phyloP scores from a whole-genome alignment of 1,284 basidiomycete species.

The Papiliotrema fonsecae region DNA sequence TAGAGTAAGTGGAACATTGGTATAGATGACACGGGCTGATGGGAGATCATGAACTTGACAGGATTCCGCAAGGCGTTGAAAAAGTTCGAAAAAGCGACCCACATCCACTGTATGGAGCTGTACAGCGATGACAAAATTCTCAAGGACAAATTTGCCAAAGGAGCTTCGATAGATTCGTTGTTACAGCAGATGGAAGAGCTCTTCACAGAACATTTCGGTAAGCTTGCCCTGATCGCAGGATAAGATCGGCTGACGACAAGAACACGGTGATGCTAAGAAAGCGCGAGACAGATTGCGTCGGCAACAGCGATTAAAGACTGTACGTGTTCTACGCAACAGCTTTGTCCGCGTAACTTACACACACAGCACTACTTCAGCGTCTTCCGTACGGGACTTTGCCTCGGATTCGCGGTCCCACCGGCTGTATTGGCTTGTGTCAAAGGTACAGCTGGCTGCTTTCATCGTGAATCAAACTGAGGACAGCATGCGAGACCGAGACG shows the following conservation, averaged over 20 bases:
- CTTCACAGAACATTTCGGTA: slow-evolving; percentile 71
- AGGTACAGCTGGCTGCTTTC: slow-evolving; percentile 51
- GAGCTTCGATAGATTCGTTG: slow-evolving; percentile 60
- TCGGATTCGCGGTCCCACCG: slow-evolving; percentile 77
- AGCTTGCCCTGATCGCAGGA: slow-evolving; percentile 23
- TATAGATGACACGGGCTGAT: slow-evolving; percentile 4
- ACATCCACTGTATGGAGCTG: slow-evolving; percentile 55
- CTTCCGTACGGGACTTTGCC: slow-evolving; percentile 66
- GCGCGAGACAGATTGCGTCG: slow-evolving; percentile 67
- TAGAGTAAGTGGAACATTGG: slow-evolving; percentile 55
- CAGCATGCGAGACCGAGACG: slow-evolving; percentile 59
- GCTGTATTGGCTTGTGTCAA: slow-evolving; percentile 63
- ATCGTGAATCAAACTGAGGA: background rate
- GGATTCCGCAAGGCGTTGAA: slow-evolving; percentile 88
- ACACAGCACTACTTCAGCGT: slow-evolving; percentile 69
- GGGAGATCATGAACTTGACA: slow-evolving; percentile 74
- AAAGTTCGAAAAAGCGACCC: slow-evolving; percentile 84
- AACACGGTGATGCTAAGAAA: slow-evolving; percentile 74
- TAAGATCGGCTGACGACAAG: slow-evolving; percentile 48
- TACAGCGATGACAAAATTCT: slow-evolving; percentile 71
- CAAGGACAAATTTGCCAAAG: slow-evolving; percentile 50
- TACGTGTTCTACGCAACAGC: slow-evolving; percentile 11
- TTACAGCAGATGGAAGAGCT: slow-evolving; percentile 68
- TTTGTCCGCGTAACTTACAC: background rate
- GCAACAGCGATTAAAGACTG: slow-evolving; percentile 54